phyloP scores from a whole-genome alignment of 768 basidiomycete species.

The Psilocybe azurescens region DNA sequence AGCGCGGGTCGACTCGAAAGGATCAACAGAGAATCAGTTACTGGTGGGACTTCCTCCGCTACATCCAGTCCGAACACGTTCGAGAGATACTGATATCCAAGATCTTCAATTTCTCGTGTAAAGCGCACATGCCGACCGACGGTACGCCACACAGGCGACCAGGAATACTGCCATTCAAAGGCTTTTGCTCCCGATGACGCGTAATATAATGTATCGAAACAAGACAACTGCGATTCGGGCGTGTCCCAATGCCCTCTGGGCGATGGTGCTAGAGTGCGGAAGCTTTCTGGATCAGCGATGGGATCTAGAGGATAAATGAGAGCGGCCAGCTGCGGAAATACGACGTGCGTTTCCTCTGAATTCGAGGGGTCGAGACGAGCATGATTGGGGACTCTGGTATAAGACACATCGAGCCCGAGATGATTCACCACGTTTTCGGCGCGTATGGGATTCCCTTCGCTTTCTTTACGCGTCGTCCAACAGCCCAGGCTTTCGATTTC shows the following conservation, averaged over 20 bases:
- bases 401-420: slow-evolving; percentile 41
- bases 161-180: slow-evolving; percentile 41
- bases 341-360: slow-evolving; percentile 27
- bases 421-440: slow-evolving; percentile 32
- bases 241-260: slow-evolving; percentile 28
- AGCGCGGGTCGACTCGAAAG: neutral
- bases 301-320: slow-evolving; percentile 32
- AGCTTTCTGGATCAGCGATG: slow-evolving; percentile 23
- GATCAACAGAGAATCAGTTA: slow-evolving; percentile 23
- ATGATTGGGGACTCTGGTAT: slow-evolving; percentile 35
- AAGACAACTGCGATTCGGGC: slow-evolving; percentile 36
- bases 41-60: slow-evolving; percentile 35
- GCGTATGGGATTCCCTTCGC: slow-evolving; percentile 27
- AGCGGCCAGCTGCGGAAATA: slow-evolving; percentile 34
- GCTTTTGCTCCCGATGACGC: slow-evolving; percentile 31
- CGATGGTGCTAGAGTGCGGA: slow-evolving; percentile 28
- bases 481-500: slow-evolving; percentile 33
- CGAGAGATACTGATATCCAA: slow-evolving; percentile 39
- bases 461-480: slow-evolving; percentile 35
- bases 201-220: slow-evolving; percentile 40
- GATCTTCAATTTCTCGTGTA: slow-evolving; percentile 30
- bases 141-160: slow-evolving; percentile 47
- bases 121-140: slow-evolving; percentile 44
- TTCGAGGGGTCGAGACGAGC: slow-evolving; percentile 26
- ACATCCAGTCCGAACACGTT: slow-evolving; percentile 31